Evolutionary conservation across 176 grass and related monocot genomes (phyloP).

Genomic region (Carex littledalei): DNA sequence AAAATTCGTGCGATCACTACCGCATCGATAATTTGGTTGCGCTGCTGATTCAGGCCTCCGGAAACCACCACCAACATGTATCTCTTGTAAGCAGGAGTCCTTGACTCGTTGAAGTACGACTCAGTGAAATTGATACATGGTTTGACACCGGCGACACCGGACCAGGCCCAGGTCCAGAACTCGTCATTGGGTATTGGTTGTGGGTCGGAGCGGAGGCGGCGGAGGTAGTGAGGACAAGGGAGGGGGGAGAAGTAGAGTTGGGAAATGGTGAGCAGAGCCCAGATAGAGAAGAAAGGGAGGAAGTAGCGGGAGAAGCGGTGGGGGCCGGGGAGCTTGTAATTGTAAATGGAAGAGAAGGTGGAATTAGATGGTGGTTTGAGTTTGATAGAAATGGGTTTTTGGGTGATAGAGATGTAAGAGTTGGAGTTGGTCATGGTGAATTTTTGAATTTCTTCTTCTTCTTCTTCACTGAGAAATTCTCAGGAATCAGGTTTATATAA

Average conservation of each 20-base stretch:
- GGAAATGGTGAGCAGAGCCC: slow-evolving; percentile 26
- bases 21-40: slow-evolving; percentile 44
- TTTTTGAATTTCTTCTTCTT: not conserved
- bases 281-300: slow-evolving; percentile 29
- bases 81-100: not conserved
- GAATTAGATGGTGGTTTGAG: not conserved
- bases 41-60: slow-evolving; percentile 39
- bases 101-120: not conserved
- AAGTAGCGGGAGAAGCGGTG: slow-evolving; percentile 18
- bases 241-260: slow-evolving; percentile 29
- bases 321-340: slow-evolving; percentile 12
- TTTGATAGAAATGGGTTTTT: slow-evolving; percentile 22
- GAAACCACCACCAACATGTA: slow-evolving; percentile 45
- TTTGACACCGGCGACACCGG: not conserved
- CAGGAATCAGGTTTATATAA: not conserved
- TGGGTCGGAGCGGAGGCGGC: not conserved
- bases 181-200: not conserved
- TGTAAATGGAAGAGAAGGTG: not conserved
- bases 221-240: not conserved
- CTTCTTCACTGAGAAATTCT: not conserved
- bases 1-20: slow-evolving; percentile 37
- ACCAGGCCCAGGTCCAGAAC: slow-evolving; percentile 32
- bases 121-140: slow-evolving; percentile 29
- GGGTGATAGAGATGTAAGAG: slow-evolving; percentile 27
- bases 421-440: slow-evolving; percentile 15